A percentile compares a stretch with the other conserved stretches of the same genome.
Evolutionary conservation across 192 early-diverging fungal genomes (phyloP).

Genomic region (Coemansia sp.): DNA sequence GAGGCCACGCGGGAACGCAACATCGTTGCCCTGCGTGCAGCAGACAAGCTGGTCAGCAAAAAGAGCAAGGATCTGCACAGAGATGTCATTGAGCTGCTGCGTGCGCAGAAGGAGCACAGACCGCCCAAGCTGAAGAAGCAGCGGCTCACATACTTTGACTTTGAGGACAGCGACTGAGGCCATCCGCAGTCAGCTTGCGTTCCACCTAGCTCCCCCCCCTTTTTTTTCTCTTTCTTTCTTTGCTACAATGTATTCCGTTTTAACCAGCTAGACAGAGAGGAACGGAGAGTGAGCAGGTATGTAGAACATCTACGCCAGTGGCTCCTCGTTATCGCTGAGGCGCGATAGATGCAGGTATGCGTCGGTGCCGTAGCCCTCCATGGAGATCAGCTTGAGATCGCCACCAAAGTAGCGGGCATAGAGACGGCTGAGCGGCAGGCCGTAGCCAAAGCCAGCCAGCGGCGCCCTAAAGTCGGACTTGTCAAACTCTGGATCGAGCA

Average conservation of each 20-base stretch:
- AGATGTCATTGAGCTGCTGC: constrained; percentile 39
- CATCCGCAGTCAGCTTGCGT: constrained; percentile 1
- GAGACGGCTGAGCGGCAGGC: constrained; percentile 78
- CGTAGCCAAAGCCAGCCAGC: constrained; percentile 91
- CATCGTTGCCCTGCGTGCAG: constrained; percentile 21
- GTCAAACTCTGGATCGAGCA: constrained; percentile 68
- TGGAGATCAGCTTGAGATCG: constrained; percentile 87
- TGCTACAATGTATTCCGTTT: too few species aligned
- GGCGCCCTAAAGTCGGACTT: constrained; percentile 79
- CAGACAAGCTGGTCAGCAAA: constrained; percentile 23
- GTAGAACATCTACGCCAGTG: constrained; percentile 59
- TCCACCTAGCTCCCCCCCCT: too few species aligned
- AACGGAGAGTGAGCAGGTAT: too few species aligned
- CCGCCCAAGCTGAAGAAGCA: constrained; percentile 25
- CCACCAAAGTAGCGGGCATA: constrained; percentile 98
- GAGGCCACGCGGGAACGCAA: constrained; percentile 17
- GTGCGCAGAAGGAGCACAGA: constrained; percentile 39
- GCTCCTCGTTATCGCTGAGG: constrained; percentile 88
- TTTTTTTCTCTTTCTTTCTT: too few species aligned
- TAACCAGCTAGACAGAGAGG: too few species aligned
- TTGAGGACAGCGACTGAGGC: constrained; percentile 28
- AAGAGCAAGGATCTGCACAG: constrained; percentile 34
- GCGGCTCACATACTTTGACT: constrained; percentile 41
- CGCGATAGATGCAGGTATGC: constrained; percentile 92
- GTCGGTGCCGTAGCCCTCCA: constrained; percentile 96